These are phyloP conservation scores for Podosphaera aphanis DNA, from an alignment of 2,329 filamentous ascomycete genomes.

Conservation along the genomic window DNA sequence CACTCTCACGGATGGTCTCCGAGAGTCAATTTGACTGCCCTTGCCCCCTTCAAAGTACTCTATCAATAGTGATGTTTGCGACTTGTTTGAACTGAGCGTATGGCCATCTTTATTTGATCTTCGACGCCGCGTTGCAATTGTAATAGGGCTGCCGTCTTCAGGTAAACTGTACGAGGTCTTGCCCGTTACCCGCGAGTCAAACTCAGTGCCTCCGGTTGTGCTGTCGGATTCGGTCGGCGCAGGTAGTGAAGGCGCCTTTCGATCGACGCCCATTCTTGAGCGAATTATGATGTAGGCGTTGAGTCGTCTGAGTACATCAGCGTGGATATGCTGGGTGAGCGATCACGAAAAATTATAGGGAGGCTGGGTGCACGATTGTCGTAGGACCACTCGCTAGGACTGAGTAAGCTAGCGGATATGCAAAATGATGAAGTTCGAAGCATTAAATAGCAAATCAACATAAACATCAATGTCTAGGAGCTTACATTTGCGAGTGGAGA, in stretches of 20 bases:
- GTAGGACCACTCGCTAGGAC: not conserved
- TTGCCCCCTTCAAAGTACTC: constrained; percentile 53
- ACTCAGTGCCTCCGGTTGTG: constrained; percentile 30
- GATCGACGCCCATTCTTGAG: constrained; percentile 15
- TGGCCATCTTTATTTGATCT: constrained; percentile 26
- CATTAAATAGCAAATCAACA: not conserved
- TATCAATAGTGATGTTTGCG: constrained; percentile 50
- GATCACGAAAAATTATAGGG: not conserved
- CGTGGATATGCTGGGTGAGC: not conserved
- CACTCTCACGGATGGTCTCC: constrained; percentile 46
- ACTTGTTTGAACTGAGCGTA: constrained; percentile 27
- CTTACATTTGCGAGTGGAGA: not conserved
- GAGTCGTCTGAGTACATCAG: constrained; percentile 8
- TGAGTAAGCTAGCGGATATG: not conserved
- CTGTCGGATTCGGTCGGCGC: constrained; percentile 51
- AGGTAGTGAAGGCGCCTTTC: constrained; percentile 42
- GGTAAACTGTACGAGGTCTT: constrained; percentile 56
- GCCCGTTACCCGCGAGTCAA: constrained; percentile 44
- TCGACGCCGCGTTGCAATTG: constrained; percentile 57
- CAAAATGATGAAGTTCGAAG: not conserved
- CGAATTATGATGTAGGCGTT: constrained; percentile 6
- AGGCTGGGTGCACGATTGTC: not conserved
- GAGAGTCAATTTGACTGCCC: constrained; percentile 25
- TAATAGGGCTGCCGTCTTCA: constrained; percentile 76
- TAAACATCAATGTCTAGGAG: not conserved